Percentiles rank a stretch among this genome's conserved stretches.
phyloP scores from a whole-genome alignment of 768 basidiomycete genomes.

The Termitomyces sp. region DNA sequence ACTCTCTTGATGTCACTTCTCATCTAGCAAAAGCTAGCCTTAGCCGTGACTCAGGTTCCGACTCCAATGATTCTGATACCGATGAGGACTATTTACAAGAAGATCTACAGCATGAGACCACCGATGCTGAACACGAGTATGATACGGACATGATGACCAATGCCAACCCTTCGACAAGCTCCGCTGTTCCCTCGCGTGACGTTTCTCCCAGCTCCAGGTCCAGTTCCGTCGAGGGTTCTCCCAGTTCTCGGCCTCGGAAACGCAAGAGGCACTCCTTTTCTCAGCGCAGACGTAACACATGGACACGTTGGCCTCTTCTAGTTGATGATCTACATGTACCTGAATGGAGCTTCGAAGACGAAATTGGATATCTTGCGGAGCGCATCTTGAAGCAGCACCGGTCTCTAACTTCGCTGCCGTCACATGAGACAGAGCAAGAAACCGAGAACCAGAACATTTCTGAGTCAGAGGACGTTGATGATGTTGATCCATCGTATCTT shows the following conservation, averaged over 20 bases:
- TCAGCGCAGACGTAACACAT: constrained; percentile 37
- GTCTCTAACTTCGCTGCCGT: constrained; percentile 11
- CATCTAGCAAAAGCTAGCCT: constrained; percentile 33
- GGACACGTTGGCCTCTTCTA: constrained; percentile 77
- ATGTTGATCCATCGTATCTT: constrained; percentile 23
- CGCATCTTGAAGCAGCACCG: constrained; percentile 23
- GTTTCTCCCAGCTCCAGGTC: constrained; percentile 6
- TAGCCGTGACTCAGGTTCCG: background rate
- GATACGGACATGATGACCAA: constrained; percentile 3
- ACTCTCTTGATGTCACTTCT: constrained; percentile 50
- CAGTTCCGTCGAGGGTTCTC: constrained; percentile 3
- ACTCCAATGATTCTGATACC: constrained; percentile 14
- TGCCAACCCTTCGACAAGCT: constrained; percentile 2
- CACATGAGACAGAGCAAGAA: background rate
- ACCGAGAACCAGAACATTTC: background rate
- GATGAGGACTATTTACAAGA: background rate
- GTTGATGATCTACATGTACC: constrained; percentile 55
- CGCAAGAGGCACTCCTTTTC: constrained; percentile 15
- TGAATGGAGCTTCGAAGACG: constrained; percentile 69
- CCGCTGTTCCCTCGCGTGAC: constrained; percentile 6
- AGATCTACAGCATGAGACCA: background rate
- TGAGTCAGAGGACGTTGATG: constrained; percentile 14
- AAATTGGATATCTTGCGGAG: constrained; percentile 46
- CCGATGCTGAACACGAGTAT: background rate
- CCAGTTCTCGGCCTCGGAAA: constrained; percentile 10